Evolutionary conservation across 1,284 basidiomycete genomes (phyloP).

Genomic region (Bondarzewia mesenterica): DNA sequence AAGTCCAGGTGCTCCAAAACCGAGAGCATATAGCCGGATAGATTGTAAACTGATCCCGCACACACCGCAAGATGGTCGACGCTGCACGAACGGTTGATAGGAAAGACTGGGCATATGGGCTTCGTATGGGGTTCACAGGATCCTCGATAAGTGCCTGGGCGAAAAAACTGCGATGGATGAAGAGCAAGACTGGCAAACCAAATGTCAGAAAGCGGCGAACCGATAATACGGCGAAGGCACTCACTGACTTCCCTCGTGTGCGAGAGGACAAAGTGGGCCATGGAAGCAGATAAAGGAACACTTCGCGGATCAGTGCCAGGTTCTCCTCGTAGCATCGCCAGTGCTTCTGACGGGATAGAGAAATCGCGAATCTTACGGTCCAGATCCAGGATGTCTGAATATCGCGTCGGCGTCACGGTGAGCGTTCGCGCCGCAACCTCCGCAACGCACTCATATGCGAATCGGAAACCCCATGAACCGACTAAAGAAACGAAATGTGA

Average conservation of each 20-base stretch:
- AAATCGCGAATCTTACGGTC: conserved; percentile 65
- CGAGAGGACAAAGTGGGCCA: conserved; percentile 39
- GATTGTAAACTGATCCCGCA: conserved; percentile 27
- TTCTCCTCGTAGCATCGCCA: conserved; percentile 24
- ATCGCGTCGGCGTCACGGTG: conserved; percentile 53
- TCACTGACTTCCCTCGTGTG: conserved; percentile 27
- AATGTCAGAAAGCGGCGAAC: conserved; percentile 1
- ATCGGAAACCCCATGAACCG: conserved; percentile 52
- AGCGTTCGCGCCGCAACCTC: conserved; percentile 58
- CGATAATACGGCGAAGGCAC: conserved; percentile 9
- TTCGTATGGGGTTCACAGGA: conserved; percentile 29
- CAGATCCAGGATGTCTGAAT: conserved; percentile 62
- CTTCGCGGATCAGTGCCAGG: conserved; percentile 16
- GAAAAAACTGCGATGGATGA: conserved; percentile 31
- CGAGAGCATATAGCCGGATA: conserved; percentile 24
- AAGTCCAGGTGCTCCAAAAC: conserved; percentile 31
- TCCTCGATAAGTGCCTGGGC: conserved; percentile 30
- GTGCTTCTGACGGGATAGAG: conserved; percentile 38
- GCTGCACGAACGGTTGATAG: conserved; percentile 30
- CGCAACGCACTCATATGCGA: conserved; percentile 56
- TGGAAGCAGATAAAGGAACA: conserved; percentile 19
- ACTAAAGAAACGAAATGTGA: conserved; percentile 26
- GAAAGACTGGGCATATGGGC: conserved; percentile 32
- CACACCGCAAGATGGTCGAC: conserved; percentile 18
- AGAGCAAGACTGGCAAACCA: conserved; percentile 21